Evolutionary conservation across 805 yeast genomes (phyloP).

Genomic region (Kuraishia piskuri): DNA sequence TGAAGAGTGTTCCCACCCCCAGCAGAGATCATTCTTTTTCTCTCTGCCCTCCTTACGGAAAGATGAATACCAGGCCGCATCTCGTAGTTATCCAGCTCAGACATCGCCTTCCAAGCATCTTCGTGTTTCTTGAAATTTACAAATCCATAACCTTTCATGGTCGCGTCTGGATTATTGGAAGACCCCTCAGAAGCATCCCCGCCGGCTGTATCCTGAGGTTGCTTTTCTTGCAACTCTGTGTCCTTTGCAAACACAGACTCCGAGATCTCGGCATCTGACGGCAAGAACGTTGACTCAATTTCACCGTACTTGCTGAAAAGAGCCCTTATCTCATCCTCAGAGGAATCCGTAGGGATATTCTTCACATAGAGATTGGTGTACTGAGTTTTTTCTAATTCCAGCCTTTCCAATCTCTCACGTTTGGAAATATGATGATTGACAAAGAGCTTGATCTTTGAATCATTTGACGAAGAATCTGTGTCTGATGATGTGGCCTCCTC

Average conservation of each 20-base stretch:
- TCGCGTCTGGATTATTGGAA: constrained; percentile 5
- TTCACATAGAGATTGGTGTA: constrained; percentile 48
- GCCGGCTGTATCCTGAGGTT: not conserved
- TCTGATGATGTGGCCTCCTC: not conserved
- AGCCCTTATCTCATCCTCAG: constrained; percentile 28
- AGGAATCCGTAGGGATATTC: constrained; percentile 32
- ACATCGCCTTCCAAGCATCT: constrained; percentile 40
- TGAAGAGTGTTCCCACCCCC: constrained; percentile 5
- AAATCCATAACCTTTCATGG: constrained; percentile 41
- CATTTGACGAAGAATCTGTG: constrained; percentile 6
- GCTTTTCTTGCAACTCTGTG: not conserved
- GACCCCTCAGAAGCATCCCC: constrained; percentile 3
- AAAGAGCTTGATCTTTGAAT: constrained; percentile 27
- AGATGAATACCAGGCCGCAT: constrained; percentile 20
- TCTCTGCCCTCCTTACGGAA: constrained; percentile 37
- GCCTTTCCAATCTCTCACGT: constrained; percentile 45
- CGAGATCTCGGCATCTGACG: constrained; percentile 15
- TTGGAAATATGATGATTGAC: constrained; percentile 61
- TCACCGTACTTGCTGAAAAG: constrained; percentile 38
- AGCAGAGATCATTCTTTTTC: constrained; percentile 11
- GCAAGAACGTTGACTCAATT: constrained; percentile 45
- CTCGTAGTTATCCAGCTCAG: constrained; percentile 35
- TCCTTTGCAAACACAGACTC: not conserved
- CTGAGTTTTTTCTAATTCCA: constrained; percentile 35
- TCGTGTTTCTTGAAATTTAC: constrained; percentile 40